Conservation (phyloP, 192 early-diverging fungal species). For the Backusella liffmaniae region DNA sequence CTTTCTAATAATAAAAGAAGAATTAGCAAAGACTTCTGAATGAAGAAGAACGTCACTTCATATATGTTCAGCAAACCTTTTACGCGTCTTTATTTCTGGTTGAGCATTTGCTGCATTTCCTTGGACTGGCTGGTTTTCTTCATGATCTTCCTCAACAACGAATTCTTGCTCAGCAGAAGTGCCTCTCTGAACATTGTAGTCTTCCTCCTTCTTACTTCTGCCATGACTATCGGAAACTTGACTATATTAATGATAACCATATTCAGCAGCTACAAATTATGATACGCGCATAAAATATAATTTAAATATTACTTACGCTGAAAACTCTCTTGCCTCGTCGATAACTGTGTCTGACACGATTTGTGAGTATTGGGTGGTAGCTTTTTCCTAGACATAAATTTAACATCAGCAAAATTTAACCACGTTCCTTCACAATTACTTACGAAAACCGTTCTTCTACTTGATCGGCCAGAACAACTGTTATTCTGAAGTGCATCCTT, state of each 20-base stretch:
- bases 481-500: constrained; percentile 1
- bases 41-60: constrained; percentile 7
- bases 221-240: background rate
- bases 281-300: constrained; percentile 9
- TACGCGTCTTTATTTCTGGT: constrained; percentile 4
- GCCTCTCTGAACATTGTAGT: background rate
- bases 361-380: background rate
- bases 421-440: background rate
- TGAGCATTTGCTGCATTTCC: background rate
- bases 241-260: constrained; percentile 6
- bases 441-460: constrained; percentile 13
- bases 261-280: constrained; percentile 11
- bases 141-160: constrained; percentile 5
- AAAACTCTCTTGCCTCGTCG: constrained; percentile 11
- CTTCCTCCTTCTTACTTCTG: constrained; percentile 12
- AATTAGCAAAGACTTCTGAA: background rate
- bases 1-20: constrained; percentile 3
- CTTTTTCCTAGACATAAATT: constrained; percentile 12
- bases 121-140: constrained; percentile 4
- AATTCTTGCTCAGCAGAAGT: constrained; percentile 4
- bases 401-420: background rate
- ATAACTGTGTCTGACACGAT: constrained; percentile 6
- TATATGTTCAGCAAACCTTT: constrained; percentile 12
- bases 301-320: constrained; percentile 10
- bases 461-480: background rate